phyloP scores from a whole-genome alignment of 371 early-diverging fungal genomes.

The Apophysomyces trapeziformis region DNA sequence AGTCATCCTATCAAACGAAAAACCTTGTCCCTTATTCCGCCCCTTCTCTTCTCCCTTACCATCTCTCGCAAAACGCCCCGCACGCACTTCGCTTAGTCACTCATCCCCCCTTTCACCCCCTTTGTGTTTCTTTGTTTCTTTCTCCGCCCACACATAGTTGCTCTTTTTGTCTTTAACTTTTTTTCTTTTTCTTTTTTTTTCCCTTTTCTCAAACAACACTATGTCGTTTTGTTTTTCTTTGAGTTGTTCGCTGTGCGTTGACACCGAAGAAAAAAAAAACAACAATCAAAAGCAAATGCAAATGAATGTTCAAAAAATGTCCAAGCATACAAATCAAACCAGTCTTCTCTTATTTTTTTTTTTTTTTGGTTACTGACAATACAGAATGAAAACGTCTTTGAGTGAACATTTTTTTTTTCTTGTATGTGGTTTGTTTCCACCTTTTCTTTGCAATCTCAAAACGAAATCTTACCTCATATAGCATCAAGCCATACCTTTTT shows the following conservation, averaged over 20 bases:
- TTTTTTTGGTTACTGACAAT: neutral
- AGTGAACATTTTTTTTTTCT: too few species aligned
- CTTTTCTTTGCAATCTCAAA: neutral
- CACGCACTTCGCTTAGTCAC: too few species aligned
- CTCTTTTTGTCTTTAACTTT: neutral
- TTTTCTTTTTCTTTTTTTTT: neutral
- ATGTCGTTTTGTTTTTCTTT: neutral
- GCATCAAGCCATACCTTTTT: too few species aligned
- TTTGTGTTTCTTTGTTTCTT: too few species aligned
- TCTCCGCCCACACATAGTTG: too few species aligned
- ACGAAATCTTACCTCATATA: too few species aligned
- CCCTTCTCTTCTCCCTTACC: too few species aligned
- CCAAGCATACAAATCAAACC: too few species aligned
- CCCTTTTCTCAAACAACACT: neutral
- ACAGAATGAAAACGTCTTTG: neutral
- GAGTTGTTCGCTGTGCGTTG: constrained; percentile 8
- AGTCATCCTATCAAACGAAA: too few species aligned
- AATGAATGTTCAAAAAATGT: neutral
- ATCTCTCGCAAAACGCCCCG: too few species aligned
- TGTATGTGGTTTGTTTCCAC: neutral
- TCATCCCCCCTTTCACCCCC: too few species aligned
- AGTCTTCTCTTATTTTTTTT: neutral
- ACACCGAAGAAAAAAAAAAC: neutral
- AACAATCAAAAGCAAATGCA: neutral
- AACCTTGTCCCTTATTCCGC: too few species aligned